Base-by-base conservation (phyloP, 2,329 filamentous ascomycete genomes). In the Capronia americana region DNA sequence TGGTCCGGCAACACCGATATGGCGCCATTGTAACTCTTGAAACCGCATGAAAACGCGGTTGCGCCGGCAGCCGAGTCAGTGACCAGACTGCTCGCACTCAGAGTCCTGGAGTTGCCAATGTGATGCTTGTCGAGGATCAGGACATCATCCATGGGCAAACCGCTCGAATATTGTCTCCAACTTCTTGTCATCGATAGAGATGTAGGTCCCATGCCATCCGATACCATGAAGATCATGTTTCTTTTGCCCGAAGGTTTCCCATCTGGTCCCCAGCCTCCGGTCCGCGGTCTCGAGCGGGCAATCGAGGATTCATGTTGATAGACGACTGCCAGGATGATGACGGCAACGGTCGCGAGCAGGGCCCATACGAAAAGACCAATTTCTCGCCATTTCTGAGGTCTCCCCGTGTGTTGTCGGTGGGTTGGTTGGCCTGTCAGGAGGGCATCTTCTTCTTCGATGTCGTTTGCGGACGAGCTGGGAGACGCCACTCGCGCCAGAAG, bases 161-260 rank as follows among this genome's bases (percentile, higher is more conserved):
- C 87, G 46, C 91, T 85, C 62, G 89, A 84, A 72, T 90, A 86
- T 78, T 99, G 95, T 71, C 91, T 88, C 81, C 90, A 99, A 75
- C 89, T 91, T 64, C 95, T 86, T 6, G 95, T 97, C 76, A 99
- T 79, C 28, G 90, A 91, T 61, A 99, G 84, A 73, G 92, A 94
- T 8, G 95, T 92, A 7, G 95, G 95, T 0, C 95, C 95, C 95
- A 99, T 99, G 75, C 95, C 95, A 78, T 99, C 95, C 0, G 92
- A 97, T 44, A 99, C 94, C 95, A 99, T 99, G 83, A 99, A 98
- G 73, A 99, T 90, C 61, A 99, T 84, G 79, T 98, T 99, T 62
- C 92, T 87, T 84, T 98, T 99, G 60, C 88, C 87, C 30, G 74
- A 79, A 63, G 83, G 82, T 69, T 80, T 82, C 23, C 77, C 77